Percentiles rank a stretch among this genome's conserved stretches.
These are phyloP conservation scores for Limnanthes douglasii DNA, from an alignment of 345 rosid genomes.

Conservation along the genomic window DNA sequence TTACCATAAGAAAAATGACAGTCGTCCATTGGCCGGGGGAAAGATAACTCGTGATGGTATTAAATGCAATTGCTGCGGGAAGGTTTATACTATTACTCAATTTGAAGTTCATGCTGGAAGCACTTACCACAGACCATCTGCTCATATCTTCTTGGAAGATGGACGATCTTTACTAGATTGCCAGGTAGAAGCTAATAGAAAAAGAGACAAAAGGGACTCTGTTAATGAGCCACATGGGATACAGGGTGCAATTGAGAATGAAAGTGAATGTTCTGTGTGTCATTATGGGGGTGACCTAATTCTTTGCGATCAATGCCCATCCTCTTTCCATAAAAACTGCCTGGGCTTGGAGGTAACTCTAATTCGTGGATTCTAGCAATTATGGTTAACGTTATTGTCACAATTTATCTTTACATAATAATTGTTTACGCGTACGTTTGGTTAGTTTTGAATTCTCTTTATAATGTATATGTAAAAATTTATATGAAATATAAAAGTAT, in stretches of 20 bases:
- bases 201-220: slow-evolving; percentile 10
- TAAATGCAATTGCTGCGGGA: slow-evolving; percentile 52
- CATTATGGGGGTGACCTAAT: slow-evolving; percentile 68
- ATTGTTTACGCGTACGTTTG: too few species aligned
- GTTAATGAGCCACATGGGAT: slow-evolving; percentile 13
- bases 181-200: slow-evolving; percentile 21
- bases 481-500: too few species aligned
- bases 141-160: slow-evolving; percentile 48
- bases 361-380: too few species aligned
- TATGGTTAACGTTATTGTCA: too few species aligned
- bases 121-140: slow-evolving; percentile 25
- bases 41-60: slow-evolving; percentile 50
- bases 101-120: slow-evolving; percentile 47
- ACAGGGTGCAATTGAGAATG: slow-evolving; percentile 29
- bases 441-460: too few species aligned
- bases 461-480: too few species aligned
- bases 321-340: slow-evolving; percentile 68
- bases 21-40: slow-evolving; percentile 25
- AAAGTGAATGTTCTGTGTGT: slow-evolving; percentile 53
- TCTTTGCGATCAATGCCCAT: slow-evolving; percentile 71
- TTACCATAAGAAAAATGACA: slow-evolving; percentile 15
- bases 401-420: too few species aligned
- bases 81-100: slow-evolving; percentile 24
- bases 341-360: slow-evolving; percentile 51
- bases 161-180: slow-evolving; percentile 70